Evolutionary conservation across 768 basidiomycete genomes (phyloP), one percentile per base, ranked within the genome.

Genomic region (Dioszegia aurantiaca): DNA sequence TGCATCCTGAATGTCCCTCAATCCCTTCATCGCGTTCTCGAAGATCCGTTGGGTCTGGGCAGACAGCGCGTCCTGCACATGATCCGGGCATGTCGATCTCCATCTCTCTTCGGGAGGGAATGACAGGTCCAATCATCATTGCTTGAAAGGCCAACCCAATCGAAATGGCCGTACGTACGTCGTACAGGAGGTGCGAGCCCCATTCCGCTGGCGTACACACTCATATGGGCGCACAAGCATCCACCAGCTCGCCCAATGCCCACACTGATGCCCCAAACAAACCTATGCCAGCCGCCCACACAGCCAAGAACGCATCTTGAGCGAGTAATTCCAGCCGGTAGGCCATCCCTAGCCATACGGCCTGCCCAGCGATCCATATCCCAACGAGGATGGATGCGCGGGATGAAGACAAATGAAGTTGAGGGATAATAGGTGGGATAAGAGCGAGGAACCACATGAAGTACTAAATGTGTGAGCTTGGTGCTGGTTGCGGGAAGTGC

Each of bases 361-460:
- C 80, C 65, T 81, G 93, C 9, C 82, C 83, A 0, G 82, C 84
- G 0, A 83, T 79, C 94, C 94, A 99, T 1, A 86, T 78, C 0
- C 67, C 78, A 0, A 82, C 46, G 46, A 82, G 82, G 4, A 75
- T 59, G 14, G 81, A 2, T 0, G 79, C 80, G 9, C 80, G 78
- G 19, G 67, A 54, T 17, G 77, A 75, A 1, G 85, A 80, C 43
- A 90, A 2, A 0, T 78, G 75, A 0, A 95, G 77, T 2, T 78
- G 81, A 0, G 90, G 87, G 3, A 91, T 81, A 23, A 94, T 79
- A 2, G 91, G 81, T 0, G 94, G 92, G 0, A 98, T 77, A 60
- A 98, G 84, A 48, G 91, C 84, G 14, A 90, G 84, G 73, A 92
- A 97, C 95, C 95, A 99, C 37, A 94, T 81, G 78, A 98, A 99